Conservation (phyloP, 352 stramenopile genomes). For the Phytophthora hibernalis region DNA sequence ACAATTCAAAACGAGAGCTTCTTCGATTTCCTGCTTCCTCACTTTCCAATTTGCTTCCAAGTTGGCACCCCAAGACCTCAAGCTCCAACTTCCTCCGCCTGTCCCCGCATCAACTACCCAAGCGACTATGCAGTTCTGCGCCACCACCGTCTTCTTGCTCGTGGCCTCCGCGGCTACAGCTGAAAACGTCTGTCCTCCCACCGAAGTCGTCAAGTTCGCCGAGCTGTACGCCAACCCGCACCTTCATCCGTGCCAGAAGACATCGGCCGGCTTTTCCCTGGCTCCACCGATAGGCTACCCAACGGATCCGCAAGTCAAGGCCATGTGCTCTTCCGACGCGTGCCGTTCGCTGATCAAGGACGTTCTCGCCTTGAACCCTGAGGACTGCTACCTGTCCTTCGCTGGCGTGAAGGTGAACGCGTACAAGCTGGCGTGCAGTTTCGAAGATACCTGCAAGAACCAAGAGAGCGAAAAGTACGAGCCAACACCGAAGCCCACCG, state of each 20-base stretch:
- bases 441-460: constrained; percentile 16
- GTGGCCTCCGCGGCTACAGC: constrained; percentile 13
- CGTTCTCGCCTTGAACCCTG: constrained; percentile 26
- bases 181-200: constrained; percentile 33
- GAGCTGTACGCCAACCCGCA: constrained; percentile 38
- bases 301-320: constrained; percentile 33
- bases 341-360: constrained; percentile 31
- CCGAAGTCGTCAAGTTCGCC: constrained; percentile 35
- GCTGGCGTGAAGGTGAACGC: constrained; percentile 29
- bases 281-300: constrained; percentile 24
- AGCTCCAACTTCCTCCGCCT: constrained; percentile 5
- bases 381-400: constrained; percentile 34
- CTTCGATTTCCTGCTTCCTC: constrained; percentile 1
- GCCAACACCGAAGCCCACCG: constrained; percentile 7
- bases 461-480: constrained; percentile 11
- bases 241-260: constrained; percentile 36
- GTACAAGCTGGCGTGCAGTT: constrained; percentile 22
- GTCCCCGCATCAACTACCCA: not conserved
- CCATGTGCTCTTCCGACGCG: constrained; percentile 31
- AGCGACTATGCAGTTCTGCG: constrained; percentile 24
- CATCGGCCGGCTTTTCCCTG: constrained; percentile 31
- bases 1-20: not conserved
- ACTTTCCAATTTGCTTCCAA: constrained; percentile 42
- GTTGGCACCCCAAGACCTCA: constrained; percentile 20
- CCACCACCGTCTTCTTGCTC: constrained; percentile 29